Evolutionary conservation across 495 filamentous ascomycete genomes (phyloP), one percentile per base, ranked within the genome.

Genomic region (Penicillium parvum): DNA sequence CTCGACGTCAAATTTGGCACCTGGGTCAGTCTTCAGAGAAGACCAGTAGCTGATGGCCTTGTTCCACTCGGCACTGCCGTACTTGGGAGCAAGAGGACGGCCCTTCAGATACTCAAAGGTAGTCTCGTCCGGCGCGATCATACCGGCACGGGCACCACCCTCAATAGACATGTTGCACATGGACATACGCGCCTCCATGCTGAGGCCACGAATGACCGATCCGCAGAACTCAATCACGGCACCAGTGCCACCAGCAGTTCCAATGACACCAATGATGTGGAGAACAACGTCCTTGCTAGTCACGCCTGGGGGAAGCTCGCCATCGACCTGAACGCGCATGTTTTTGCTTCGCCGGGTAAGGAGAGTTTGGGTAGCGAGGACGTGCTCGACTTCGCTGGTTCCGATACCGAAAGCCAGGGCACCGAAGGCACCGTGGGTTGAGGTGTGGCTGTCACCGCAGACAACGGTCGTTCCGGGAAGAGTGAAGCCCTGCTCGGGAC

Each of bases 161-260:
- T 98, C 92, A 60, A 97, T 96, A n/a, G 91, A 89, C 92, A 98
- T 98, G 73, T 98, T 98, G 70, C 92, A 97, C 61, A 98, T 92
- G 42, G 88, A 95, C 91, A 98, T 97, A 56, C 92, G 84, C 26
- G 92, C 92, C 63, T 98, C 92, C 80, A 98, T 96, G 68, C 88
- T 95, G 52, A 98, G 73, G 28, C 66, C 68, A 48, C 87, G 79
- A 58, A 98, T 96, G 39, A 90, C 88, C 37, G 88, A 94, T 37
- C 92, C 92, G 53, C 88, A 94, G 76, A 85, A 98, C 72, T 98
- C 92, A 53, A 98, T 95, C 45, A 98, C 92, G 37, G 86, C 81
- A 52, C 90, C 90, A 32, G 81, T 98, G 40, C 92, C 92, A 64
- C 91, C 92, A 36, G 92, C 92, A 30, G 92, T 97, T 49, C 92